A percentile compares a stretch with the other conserved stretches of the same genome.
These are phyloP conservation scores for Nicotiana obtusifolia DNA, from an alignment of 257 asterid genomes.

Conservation along the genomic window DNA sequence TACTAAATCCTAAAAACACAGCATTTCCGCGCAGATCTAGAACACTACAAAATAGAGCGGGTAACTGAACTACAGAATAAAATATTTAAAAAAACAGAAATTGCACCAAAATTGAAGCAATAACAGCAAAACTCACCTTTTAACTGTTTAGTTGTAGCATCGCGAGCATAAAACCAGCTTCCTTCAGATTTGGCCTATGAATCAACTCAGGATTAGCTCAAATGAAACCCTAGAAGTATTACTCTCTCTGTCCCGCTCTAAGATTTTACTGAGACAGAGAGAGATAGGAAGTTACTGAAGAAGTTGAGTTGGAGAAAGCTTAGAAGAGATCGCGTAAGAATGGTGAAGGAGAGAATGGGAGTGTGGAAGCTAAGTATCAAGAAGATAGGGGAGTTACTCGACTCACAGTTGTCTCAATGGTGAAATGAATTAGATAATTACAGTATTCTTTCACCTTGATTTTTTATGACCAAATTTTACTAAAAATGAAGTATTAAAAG, in stretches of 20 bases:
- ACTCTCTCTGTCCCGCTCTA: background rate
- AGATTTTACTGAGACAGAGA: background rate
- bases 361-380: slow-evolving; percentile 1
- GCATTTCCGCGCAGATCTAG: background rate
- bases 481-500: no score
- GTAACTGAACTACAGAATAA: background rate
- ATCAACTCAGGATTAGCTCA: background rate
- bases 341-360: background rate
- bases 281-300: background rate
- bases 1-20: background rate
- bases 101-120: background rate
- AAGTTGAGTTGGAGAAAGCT: background rate
- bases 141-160: background rate
- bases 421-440: background rate
- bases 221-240: background rate
- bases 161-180: background rate
- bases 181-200: background rate
- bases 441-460: no score
- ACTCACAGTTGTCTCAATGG: background rate
- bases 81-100: background rate
- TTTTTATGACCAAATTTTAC: background rate
- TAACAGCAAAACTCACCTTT: background rate
- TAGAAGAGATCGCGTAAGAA: slow-evolving; percentile 10
- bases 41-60: background rate
- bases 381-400: background rate